Conservation (phyloP, 371 early-diverging fungal species). For the Mortierella sp. region DNA sequence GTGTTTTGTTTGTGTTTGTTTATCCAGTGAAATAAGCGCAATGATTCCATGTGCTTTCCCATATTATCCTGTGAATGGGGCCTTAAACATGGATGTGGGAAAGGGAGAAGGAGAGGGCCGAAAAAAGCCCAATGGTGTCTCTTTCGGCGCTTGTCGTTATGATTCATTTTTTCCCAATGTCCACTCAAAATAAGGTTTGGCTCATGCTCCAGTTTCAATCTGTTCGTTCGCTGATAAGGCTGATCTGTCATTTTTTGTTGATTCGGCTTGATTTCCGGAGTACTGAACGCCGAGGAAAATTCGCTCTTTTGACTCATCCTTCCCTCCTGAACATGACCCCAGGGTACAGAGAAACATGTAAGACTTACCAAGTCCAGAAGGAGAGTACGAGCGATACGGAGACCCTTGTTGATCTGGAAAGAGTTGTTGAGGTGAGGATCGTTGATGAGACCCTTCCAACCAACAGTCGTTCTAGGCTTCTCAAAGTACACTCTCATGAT, state of each 20-base stretch:
- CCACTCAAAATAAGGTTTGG: constrained; percentile 31
- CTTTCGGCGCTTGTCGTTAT: not conserved
- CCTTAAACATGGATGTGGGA: not conserved
- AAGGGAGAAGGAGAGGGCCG: not conserved
- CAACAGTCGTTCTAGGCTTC: constrained; percentile 95
- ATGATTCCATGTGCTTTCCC: constrained; percentile 10
- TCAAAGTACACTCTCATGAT: constrained; percentile 97
- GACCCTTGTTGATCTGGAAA: constrained; percentile 93
- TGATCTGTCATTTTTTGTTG: not conserved
- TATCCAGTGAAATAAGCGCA: constrained; percentile 14
- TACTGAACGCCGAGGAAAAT: not conserved
- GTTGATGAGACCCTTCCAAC: constrained; percentile 96
- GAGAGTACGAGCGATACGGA: constrained; percentile 86
- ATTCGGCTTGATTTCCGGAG: not conserved
- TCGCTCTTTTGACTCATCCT: not conserved
- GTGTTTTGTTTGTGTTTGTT: not conserved
- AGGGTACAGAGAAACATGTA: not conserved
- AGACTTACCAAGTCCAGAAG: constrained; percentile 69
- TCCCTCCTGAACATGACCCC: not conserved
- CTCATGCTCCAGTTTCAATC: constrained; percentile 15
- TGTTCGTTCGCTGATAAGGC: constrained; percentile 15
- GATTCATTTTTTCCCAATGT: not conserved
- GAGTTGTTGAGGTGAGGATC: constrained; percentile 89
- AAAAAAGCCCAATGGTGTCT: not conserved
- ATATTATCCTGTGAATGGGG: not conserved